Evolutionary conservation across 345 rosid species (phyloP).

Genomic region (Ceriops decandra): DNA sequence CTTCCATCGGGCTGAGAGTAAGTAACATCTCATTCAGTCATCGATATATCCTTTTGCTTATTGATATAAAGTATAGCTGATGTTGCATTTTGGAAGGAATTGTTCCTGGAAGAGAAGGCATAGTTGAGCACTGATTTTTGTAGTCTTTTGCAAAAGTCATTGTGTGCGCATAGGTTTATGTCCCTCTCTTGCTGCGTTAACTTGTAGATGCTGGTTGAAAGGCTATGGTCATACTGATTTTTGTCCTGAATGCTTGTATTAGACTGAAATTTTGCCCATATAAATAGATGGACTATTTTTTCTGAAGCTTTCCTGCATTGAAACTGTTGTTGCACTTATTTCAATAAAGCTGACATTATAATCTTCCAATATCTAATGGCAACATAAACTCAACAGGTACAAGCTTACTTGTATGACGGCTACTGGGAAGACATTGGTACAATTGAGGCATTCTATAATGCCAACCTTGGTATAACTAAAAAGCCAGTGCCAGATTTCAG

Average conservation of each 20-base stretch:
- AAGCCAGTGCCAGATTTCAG: constrained; percentile 97
- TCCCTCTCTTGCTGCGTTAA: too few species aligned
- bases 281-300: background rate
- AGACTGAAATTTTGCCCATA: background rate
- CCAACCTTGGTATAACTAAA: constrained; percentile 88
- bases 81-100: background rate
- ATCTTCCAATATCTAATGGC: background rate
- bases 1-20: constrained; percentile 85
- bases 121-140: background rate
- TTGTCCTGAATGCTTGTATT: background rate
- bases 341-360: background rate
- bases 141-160: background rate
- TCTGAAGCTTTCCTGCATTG: background rate
- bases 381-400: constrained; percentile 49
- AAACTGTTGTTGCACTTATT: background rate
- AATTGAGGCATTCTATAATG: constrained; percentile 92
- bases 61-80: background rate
- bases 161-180: background rate
- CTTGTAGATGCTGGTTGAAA: background rate
- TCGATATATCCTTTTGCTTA: background rate
- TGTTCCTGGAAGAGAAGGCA: background rate
- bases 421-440: constrained; percentile 99
- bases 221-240: background rate
- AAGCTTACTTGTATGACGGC: constrained; percentile 95
- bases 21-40: constrained; percentile 11